Percentiles rank a stretch among this genome's conserved stretches.
These are phyloP conservation scores for Cornus controversa DNA, from an alignment of 148 eudicot species.

Conservation along the genomic window DNA sequence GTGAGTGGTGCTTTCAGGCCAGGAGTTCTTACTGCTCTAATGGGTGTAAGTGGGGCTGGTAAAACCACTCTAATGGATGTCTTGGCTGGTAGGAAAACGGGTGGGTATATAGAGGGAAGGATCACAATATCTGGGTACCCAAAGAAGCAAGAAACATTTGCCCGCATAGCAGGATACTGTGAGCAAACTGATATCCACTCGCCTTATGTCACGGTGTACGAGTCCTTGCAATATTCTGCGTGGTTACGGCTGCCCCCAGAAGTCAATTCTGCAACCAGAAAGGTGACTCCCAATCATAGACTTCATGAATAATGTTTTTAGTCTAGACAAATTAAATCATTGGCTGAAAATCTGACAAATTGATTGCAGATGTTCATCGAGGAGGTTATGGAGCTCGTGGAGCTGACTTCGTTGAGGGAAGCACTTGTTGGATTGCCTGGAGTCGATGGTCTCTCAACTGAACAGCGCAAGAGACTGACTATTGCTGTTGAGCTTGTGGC, in stretches of 20 bases:
- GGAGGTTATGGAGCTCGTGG: slow-evolving; percentile 62
- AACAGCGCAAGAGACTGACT: slow-evolving; percentile 58
- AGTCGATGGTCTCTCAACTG: slow-evolving; percentile 57
- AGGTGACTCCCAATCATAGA: slow-evolving; percentile 18
- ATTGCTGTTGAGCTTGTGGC: slow-evolving; percentile 67
- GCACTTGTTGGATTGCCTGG: slow-evolving; percentile 65
- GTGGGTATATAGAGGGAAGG: slow-evolving; percentile 51
- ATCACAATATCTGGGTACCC: slow-evolving; percentile 59
- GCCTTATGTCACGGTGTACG: slow-evolving; percentile 51
- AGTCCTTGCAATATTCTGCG: slow-evolving; percentile 51
- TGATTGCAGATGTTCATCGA: slow-evolving; percentile 51
- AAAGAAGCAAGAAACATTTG: slow-evolving; percentile 64
- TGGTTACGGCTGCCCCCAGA: slow-evolving; percentile 55
- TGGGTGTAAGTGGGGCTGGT: slow-evolving; percentile 66
- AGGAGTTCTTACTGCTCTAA: slow-evolving; percentile 65
- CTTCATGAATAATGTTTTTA: background rate
- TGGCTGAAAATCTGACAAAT: background rate
- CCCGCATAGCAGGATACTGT: slow-evolving; percentile 56
- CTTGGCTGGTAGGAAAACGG: slow-evolving; percentile 58
- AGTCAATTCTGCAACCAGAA: slow-evolving; percentile 30
- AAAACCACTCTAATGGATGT: slow-evolving; percentile 68
- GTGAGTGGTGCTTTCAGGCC: slow-evolving; percentile 64
- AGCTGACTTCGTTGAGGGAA: slow-evolving; percentile 39
- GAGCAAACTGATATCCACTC: slow-evolving; percentile 67
- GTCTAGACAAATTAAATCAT: background rate